phyloP scores from a whole-genome alignment of 2,329 filamentous ascomycete genomes.

The Plenodomus tracheiphilus region DNA sequence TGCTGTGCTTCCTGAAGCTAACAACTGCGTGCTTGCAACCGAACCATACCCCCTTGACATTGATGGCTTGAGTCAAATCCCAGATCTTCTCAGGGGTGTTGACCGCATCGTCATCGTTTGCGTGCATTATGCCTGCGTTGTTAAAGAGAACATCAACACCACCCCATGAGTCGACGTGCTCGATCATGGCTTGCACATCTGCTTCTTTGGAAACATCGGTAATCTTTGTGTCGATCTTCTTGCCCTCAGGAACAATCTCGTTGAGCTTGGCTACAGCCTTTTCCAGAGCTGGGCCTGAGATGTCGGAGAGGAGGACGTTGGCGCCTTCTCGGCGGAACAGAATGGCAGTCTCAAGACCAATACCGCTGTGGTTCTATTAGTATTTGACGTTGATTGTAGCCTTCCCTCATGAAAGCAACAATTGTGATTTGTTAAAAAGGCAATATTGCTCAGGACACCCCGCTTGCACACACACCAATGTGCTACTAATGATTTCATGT shows the following conservation, averaged over 20 bases:
- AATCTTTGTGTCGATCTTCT: slow-evolving; percentile 63
- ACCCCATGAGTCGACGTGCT: slow-evolving; percentile 78
- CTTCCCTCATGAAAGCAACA: too few relatives aligned
- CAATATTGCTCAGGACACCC: too few relatives aligned
- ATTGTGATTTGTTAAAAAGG: too few relatives aligned
- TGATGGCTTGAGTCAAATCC: slow-evolving; percentile 92
- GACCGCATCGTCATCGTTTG: slow-evolving; percentile 66
- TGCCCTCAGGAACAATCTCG: slow-evolving; percentile 65
- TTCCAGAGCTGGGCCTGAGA: slow-evolving; percentile 76
- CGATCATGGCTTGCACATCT: slow-evolving; percentile 74
- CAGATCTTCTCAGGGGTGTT: slow-evolving; percentile 88
- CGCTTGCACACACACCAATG: too few relatives aligned
- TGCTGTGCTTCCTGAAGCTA: slow-evolving; percentile 76
- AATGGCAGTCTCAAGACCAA: slow-evolving; percentile 88
- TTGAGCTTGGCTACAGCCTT: slow-evolving; percentile 76
- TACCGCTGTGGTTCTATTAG: slow-evolving; percentile 64
- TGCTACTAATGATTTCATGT: too few relatives aligned
- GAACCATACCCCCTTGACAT: slow-evolving; percentile 98
- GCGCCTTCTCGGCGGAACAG: slow-evolving; percentile 89
- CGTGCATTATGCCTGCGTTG: slow-evolving; percentile 97
- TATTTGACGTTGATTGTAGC: not conserved
- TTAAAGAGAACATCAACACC: slow-evolving; percentile 94
- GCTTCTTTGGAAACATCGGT: slow-evolving; percentile 86
- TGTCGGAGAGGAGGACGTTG: slow-evolving; percentile 81
- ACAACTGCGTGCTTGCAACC: slow-evolving; percentile 90